Evolutionary conservation across 2,329 filamentous ascomycete species (phyloP).

Genomic region (Reticulascus tulasneorum): DNA sequence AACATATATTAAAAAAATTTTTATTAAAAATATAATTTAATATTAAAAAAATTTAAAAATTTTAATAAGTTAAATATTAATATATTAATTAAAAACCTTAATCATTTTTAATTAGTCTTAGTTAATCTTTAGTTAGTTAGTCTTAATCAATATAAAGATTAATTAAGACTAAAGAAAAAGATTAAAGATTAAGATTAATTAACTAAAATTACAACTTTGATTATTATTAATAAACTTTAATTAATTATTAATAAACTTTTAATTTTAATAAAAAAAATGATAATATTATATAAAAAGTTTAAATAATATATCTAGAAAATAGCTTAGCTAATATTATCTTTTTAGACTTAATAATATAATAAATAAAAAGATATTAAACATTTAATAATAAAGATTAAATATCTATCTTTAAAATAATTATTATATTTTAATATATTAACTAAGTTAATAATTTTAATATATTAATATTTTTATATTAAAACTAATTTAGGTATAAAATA

Average conservation of each 20-base stretch:
- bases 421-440: not conserved
- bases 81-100: not conserved
- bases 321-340: constrained; percentile 3
- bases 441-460: not conserved
- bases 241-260: too few relatives aligned
- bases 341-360: constrained; percentile 1
- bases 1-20: constrained; percentile 3
- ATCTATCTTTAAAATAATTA: not conserved
- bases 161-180: not conserved
- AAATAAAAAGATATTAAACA: not conserved
- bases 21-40: constrained; percentile 3
- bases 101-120: not conserved
- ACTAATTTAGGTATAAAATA: not conserved
- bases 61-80: not conserved
- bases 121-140: not conserved
- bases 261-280: too few relatives aligned
- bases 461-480: constrained; percentile 3
- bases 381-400: too few relatives aligned
- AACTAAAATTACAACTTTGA: too few relatives aligned
- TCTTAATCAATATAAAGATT: constrained; percentile 1
- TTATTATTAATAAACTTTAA: too few relatives aligned
- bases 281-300: constrained; percentile 6
- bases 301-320: constrained; percentile 4
- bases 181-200: too few relatives aligned
- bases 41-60: constrained; percentile 1